Conservation (phyloP, 768 basidiomycete genomes). For the Leucocoprinus birnbaumii region DNA sequence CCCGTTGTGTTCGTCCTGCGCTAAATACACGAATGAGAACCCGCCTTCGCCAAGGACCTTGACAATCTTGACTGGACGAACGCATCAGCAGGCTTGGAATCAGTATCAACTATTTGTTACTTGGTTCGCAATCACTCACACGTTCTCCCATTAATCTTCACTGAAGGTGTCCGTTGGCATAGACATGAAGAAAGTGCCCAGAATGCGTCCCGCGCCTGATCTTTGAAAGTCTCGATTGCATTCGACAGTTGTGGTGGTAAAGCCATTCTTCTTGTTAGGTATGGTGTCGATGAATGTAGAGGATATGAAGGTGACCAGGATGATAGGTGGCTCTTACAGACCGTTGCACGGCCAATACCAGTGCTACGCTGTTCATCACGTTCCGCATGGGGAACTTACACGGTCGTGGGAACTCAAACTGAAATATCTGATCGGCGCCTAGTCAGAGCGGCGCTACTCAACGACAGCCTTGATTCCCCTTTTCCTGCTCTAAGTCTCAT, state of each 20-base stretch:
- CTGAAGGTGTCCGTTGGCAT: conserved; percentile 76
- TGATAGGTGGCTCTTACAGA: not conserved
- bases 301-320: not conserved
- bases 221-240: conserved; percentile 56
- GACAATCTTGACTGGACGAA: conserved; percentile 70
- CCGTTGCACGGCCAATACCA: not conserved
- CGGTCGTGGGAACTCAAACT: not conserved
- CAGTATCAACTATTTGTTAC: not conserved
- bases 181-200: conserved; percentile 81
- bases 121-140: conserved; percentile 47
- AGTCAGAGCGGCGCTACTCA: too few species aligned
- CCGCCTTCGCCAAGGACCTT: conserved; percentile 96
- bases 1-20: conserved; percentile 82
- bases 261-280: conserved; percentile 20
- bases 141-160: conserved; percentile 95
- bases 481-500: too few species aligned
- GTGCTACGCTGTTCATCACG: not conserved
- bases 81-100: not conserved
- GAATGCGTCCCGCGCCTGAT: conserved; percentile 78
- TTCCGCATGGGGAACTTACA: not conserved
- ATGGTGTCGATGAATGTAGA: not conserved
- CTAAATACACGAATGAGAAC: conserved; percentile 89
- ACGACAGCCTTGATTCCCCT: too few species aligned
- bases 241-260: conserved; percentile 38
- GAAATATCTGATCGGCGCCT: not conserved